Evolutionary conservation across 1,139 yeast genomes (phyloP).

Genomic region (Scheffersomyces parashehatae): DNA sequence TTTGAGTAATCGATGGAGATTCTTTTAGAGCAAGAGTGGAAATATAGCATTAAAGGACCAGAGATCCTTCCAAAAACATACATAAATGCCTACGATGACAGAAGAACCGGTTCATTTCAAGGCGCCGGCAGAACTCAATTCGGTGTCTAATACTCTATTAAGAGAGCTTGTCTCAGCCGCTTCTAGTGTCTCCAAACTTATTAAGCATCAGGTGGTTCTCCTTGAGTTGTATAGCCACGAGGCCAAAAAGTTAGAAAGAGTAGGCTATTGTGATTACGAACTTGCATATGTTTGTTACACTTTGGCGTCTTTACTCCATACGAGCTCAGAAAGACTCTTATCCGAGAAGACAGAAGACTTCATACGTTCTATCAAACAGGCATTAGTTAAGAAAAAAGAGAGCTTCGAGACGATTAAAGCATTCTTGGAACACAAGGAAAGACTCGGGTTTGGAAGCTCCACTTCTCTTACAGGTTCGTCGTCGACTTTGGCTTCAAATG

Average conservation of each 20-base stretch:
- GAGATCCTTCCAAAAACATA: too few species aligned
- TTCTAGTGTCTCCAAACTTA: conserved; percentile 14
- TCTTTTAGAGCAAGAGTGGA: too few species aligned
- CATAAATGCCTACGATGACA: neutral
- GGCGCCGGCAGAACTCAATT: conserved; percentile 6
- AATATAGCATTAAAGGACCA: too few species aligned
- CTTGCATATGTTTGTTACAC: conserved; percentile 32
- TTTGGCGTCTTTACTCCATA: conserved; percentile 15
- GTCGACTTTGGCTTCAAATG: too few species aligned
- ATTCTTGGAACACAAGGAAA: conserved; percentile 2
- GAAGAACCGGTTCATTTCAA: conserved; percentile 3
- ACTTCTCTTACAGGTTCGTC: neutral
- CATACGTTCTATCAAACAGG: conserved; percentile 17
- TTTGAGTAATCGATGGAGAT: too few species aligned
- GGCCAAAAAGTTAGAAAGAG: conserved; percentile 20
- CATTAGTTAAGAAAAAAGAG: conserved; percentile 20
- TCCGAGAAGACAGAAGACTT: conserved; percentile 20
- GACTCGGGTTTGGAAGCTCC: neutral
- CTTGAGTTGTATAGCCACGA: conserved; percentile 39
- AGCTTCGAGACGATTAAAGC: conserved; percentile 9
- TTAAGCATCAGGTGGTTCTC: conserved; percentile 30
- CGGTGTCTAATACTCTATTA: conserved; percentile 3
- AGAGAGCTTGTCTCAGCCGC: conserved; percentile 1
- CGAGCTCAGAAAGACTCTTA: conserved; percentile 13
- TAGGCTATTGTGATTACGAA: conserved; percentile 43